Conservation (phyloP, 1,284 basidiomycete genomes). For the Abortiporus biennis region DNA sequence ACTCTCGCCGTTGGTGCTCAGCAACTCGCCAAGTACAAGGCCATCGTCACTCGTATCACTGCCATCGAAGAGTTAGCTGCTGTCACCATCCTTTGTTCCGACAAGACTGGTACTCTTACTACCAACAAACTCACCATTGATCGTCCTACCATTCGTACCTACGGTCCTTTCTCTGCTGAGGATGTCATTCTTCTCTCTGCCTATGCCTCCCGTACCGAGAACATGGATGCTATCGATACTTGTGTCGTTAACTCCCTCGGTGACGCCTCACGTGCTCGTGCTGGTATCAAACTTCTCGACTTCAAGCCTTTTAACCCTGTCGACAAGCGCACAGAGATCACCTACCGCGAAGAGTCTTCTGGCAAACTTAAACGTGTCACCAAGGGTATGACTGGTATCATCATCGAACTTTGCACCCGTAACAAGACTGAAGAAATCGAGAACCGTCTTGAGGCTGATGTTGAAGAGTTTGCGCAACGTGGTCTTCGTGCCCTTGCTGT, state of each 20-base stretch:
- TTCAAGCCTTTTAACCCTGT: constrained; percentile 99
- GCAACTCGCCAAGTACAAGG: constrained; percentile 98
- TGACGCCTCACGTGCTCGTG: constrained; percentile 71
- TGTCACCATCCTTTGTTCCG: constrained; percentile 95
- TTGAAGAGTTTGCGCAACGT: constrained; percentile 92
- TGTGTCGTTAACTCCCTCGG: constrained; percentile 83
- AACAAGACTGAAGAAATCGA: constrained; percentile 94
- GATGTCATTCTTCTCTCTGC: constrained; percentile 92
- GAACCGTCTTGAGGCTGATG: constrained; percentile 88
- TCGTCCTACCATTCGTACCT: constrained; percentile 87
- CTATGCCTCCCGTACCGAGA: constrained; percentile 96
- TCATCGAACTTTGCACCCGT: constrained; percentile 92
- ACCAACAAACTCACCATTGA: constrained; percentile 99
- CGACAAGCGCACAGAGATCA: constrained; percentile 99
- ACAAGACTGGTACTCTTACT: constrained; percentile 96
- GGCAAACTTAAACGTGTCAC: constrained; percentile 97
- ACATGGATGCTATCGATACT: constrained; percentile 95
- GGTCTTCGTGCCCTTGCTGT: constrained; percentile 98
- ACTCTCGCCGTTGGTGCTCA: constrained; percentile 97
- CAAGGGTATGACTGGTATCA: constrained; percentile 98
- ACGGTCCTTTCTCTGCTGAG: constrained; percentile 83
- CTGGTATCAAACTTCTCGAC: constrained; percentile 92
- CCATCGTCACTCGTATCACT: constrained; percentile 97
- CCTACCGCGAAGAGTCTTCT: constrained; percentile 89
- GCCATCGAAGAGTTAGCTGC: constrained; percentile 96